phyloP scores from a whole-genome alignment of 1,139 yeast species.

The Hansenula lynferdii region DNA sequence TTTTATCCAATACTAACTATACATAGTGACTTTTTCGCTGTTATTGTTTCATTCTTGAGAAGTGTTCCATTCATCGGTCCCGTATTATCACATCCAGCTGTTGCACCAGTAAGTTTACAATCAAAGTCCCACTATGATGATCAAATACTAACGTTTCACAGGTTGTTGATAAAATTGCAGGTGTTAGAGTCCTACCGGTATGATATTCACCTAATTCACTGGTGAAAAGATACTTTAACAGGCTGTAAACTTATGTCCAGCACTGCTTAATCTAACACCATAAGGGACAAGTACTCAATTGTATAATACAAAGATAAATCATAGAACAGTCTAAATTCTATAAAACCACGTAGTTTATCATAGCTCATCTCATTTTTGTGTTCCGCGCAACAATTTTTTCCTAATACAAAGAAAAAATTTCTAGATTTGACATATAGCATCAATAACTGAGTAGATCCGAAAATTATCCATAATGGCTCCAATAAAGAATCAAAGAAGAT shows the following conservation, averaged over 20 bases:
- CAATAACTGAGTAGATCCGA: no score
- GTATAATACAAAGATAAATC: no score
- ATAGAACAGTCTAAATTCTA: no score
- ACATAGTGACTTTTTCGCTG: conserved; percentile 73
- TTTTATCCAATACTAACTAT: conserved; percentile 6
- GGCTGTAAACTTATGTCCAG: no score
- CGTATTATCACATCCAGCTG: conserved; percentile 67
- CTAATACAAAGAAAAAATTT: background rate
- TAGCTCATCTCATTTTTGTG: no score
- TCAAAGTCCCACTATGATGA: background rate
- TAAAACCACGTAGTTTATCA: no score
- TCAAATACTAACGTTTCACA: background rate
- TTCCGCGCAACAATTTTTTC: background rate
- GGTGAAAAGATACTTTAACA: no score
- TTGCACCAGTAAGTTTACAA: conserved; percentile 60
- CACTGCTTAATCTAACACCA: no score
- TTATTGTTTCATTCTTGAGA: conserved; percentile 83
- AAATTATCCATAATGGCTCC: conserved; percentile 17
- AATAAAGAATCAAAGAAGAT: conserved; percentile 6
- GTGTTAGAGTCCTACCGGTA: conserved; percentile 60
- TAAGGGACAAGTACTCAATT: no score
- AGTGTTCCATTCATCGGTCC: conserved; percentile 90
- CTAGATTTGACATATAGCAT: conserved; percentile 1
- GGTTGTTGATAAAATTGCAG: conserved; percentile 53
- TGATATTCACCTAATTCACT: no score